Base-by-base conservation (phyloP, 2,329 filamentous ascomycete species). In the Arthroderma sp. region DNA sequence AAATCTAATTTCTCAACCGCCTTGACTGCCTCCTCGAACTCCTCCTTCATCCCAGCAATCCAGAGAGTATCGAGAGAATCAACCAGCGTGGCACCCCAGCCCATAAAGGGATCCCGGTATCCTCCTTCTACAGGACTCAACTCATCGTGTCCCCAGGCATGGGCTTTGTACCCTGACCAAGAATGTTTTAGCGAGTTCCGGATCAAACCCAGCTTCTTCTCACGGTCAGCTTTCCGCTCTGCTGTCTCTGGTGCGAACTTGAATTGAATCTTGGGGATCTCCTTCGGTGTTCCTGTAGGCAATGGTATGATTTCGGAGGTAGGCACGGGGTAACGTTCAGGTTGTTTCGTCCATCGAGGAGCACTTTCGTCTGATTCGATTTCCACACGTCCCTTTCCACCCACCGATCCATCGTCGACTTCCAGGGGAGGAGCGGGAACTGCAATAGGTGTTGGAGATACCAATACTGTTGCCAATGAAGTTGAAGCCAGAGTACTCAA, bases 281-380 rank as follows among this genome's bases (percentile, higher is more conserved):
- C 34, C 15, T 54, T 51, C 8, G 56, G 53, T 9, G 44, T 36
- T 1, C 54, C 57, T 9, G 47, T 48, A 9, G 55, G 58, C 15
- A 60, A 46, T 4, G 89, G 88, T 85, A 88, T 87, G 44, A 94
- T 69, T 11, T 82, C 80, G 47, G 79, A 75, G 3, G 73, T 64
- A 5, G 79, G 69, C 2, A 96, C 66, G 0, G 91, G 88, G 64
- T 84, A 96, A 58, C 83, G 73, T 60, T 94, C 86, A 3, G 71
- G 67, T 50, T 77, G 72, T 60, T 82, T 86, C 45, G 67, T 66
- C 89, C 89, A 96, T 56, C 87, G 81, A 27, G 42, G n/a, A 15
- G 58, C 51, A 22, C 52, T 53, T 6, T 51, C 49, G 39, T 51
- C 29, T 29, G 57, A 52, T 46, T 54, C 51, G 41, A 65, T 52